Evolutionary conservation across 2,329 filamentous ascomycete species (phyloP), one percentile per base, ranked within the genome.

Genomic region (Stemphylium vesicarium): DNA sequence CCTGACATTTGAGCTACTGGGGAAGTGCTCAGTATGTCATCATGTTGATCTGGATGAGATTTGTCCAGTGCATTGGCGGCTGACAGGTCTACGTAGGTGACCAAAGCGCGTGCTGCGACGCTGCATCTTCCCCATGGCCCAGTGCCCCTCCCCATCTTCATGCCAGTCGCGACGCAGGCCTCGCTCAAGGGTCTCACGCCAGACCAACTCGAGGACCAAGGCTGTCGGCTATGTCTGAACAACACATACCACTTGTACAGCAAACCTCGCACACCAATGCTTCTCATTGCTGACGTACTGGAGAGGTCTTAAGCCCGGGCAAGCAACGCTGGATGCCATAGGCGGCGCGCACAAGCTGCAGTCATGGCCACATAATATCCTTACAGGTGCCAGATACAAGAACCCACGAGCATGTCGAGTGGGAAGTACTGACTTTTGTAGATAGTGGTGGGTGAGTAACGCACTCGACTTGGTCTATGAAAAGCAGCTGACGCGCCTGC

Each of bases 161-260:
- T 99, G 95, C 95, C 95, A 13, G 95, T 99, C 38, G 95, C 95
- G 26, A 99, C 95, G 0, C 95, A 99, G 77, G 95, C 91, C 1
- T 96, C 94, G 0, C 82, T 99, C 35, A 99, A 99, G 74, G 95
- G 95, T 38, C 70, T 99, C 51, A 98, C 95, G 0, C 92, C 94
- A 1, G 88, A 94, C 63, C 95, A 99, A 72, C 82, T 99, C 2
- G 93, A 95, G 68, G 88, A 91, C 49, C 96, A 93, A 0, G 87
- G 91, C 38, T 99, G 96, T 71, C 87, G 90, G 54, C 80, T 99
- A 37, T 99, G 95, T 75, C 80, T 99, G 62, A 99, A 99, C 79
- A 99, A 99, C 78, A 99, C 95, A 11, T 99, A 99, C 72, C 95
- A 99, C 75, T 81, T 99, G 57, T 81, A 71, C 53, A 68, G 39